phyloP scores from a whole-genome alignment of 345 rosid species.

The Eucalyptus curtisii region DNA sequence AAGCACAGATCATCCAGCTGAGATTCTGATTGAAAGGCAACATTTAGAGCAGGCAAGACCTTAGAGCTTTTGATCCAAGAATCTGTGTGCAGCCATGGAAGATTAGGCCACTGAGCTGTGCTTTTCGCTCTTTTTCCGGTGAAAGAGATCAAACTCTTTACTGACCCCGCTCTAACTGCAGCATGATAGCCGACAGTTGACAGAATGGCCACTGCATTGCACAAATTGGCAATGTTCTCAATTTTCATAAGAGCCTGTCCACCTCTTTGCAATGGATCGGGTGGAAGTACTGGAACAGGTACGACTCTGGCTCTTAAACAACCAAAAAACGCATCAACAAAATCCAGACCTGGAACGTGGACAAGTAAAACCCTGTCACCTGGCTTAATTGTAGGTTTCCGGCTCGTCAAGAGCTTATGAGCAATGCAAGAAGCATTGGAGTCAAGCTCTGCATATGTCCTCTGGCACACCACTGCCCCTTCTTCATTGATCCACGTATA shows the following conservation, averaged over 20 bases:
- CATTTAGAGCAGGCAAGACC: not conserved
- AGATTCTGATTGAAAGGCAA: constrained; percentile 9
- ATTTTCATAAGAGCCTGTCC: constrained; percentile 63
- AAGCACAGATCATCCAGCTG: constrained; percentile 36
- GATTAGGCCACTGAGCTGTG: constrained; percentile 43
- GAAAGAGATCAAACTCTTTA: constrained; percentile 37
- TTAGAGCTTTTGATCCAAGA: constrained; percentile 41
- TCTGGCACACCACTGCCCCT: constrained; percentile 17
- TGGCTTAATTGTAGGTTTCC: constrained; percentile 38
- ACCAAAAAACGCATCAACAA: constrained; percentile 57
- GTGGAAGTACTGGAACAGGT: constrained; percentile 67
- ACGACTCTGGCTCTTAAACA: constrained; percentile 52
- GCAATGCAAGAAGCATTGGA: constrained; percentile 44
- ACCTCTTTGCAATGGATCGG: constrained; percentile 57
- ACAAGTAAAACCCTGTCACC: constrained; percentile 54
- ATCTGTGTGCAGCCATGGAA: constrained; percentile 60
- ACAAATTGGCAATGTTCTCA: constrained; percentile 47
- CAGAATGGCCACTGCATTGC: constrained; percentile 42
- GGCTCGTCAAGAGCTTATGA: constrained; percentile 28
- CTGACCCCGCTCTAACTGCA: constrained; percentile 45
- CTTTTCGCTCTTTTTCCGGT: constrained; percentile 12
- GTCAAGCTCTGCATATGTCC: constrained; percentile 37
- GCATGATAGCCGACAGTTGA: constrained; percentile 46
- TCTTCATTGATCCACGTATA: constrained; percentile 56
- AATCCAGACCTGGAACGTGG: constrained; percentile 56